Base-by-base conservation (phyloP, 2,329 filamentous ascomycete species). In the Didymella sp. region DNA sequence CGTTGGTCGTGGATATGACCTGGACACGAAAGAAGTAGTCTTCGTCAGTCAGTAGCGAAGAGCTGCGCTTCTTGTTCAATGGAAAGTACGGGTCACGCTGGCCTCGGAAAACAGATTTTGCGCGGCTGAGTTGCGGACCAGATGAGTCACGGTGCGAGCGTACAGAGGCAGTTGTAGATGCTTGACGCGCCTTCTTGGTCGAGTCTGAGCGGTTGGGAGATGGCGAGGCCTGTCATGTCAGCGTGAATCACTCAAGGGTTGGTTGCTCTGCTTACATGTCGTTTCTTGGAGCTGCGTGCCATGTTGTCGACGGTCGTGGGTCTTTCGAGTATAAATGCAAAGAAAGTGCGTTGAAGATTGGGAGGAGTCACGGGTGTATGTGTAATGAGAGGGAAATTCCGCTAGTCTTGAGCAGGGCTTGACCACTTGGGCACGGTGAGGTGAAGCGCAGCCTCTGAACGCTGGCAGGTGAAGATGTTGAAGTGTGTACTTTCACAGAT, bases 1-100 rank as follows among this genome's bases (percentile, higher is more conserved):
- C 24, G 0, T 24, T 53, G 6, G 56, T 33, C 0, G 61, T 60
- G 1, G 60, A 71, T 2, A 69, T 50, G 1, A 73, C 62, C 13
- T 70, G 68, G 0, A 72, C 31, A 0, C 70, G 60, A 30, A 73
- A 70, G 0, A 37, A n/a, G 60, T 62, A 72, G 13, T 71, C 69
- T 0, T 64, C 61, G 4, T 27, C 31, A 58, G 51, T 66, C 43
- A 60, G 62, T 13, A 66, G n/a, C 0, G 33, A 30, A 0, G 31
- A 43, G 1, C 22, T 42, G 4, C 21, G 25, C 1, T 27, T 24
- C n/a, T 53, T 35, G 13, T 24, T 51, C 15, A 27, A 24, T 2
- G 48, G 51, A 9, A 51, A 30, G 41, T 55, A 56, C 3, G 56
- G 33, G 21, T 60, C 42, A 4, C 13, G 13, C 2, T 56, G 25